A percentile compares a stretch with the other conserved stretches of the same genome.
phyloP scores from a whole-genome alignment of 495 filamentous ascomycete genomes.

The Chaetomium fimeti region DNA sequence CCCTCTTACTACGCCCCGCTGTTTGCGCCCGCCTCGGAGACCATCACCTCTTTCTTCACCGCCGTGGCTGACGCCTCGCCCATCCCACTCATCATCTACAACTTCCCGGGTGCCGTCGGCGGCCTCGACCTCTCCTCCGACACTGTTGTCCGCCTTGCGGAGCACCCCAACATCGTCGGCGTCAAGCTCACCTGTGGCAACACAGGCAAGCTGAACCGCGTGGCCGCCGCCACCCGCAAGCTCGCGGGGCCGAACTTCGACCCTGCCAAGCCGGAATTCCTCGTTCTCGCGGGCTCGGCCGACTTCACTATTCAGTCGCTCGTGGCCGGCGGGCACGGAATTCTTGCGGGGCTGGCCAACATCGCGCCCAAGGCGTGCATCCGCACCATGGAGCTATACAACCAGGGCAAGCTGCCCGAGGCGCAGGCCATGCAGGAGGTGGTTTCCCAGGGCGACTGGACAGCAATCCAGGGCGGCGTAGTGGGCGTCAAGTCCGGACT shows the following conservation, averaged over 20 bases:
- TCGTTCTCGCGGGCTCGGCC: slow-evolving; percentile 82
- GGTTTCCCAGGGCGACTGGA: slow-evolving; percentile 83
- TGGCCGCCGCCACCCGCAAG: slow-evolving; percentile 74
- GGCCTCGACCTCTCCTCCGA: slow-evolving; percentile 84
- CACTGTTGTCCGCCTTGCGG: slow-evolving; percentile 66
- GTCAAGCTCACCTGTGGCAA: slow-evolving; percentile 94
- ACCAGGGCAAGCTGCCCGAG: slow-evolving; percentile 63
- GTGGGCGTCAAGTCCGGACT: slow-evolving; percentile 81
- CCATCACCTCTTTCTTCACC: slow-evolving; percentile 73
- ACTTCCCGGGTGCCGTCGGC: slow-evolving; percentile 78
- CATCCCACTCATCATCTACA: slow-evolving; percentile 89
- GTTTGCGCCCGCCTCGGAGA: slow-evolving; percentile 55
- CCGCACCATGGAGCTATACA: slow-evolving; percentile 68
- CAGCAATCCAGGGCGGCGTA: slow-evolving; percentile 79
- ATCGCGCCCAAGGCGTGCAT: slow-evolving; percentile 76
- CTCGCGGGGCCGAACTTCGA: slow-evolving; percentile 40
- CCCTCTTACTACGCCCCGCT: slow-evolving; percentile 81
- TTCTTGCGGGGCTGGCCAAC: slow-evolving; percentile 84
- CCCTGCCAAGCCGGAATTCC: slow-evolving; percentile 57
- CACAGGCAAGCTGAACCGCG: slow-evolving; percentile 83
- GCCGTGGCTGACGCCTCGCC: slow-evolving; percentile 78
- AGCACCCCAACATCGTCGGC: slow-evolving; percentile 84
- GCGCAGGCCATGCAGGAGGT: slow-evolving; percentile 76
- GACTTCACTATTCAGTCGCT: slow-evolving; percentile 88
- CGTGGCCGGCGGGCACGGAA: slow-evolving; percentile 77